Conservation (phyloP, 2,329 filamentous ascomycete species). For the Phyllosticta citrichinensis region DNA sequence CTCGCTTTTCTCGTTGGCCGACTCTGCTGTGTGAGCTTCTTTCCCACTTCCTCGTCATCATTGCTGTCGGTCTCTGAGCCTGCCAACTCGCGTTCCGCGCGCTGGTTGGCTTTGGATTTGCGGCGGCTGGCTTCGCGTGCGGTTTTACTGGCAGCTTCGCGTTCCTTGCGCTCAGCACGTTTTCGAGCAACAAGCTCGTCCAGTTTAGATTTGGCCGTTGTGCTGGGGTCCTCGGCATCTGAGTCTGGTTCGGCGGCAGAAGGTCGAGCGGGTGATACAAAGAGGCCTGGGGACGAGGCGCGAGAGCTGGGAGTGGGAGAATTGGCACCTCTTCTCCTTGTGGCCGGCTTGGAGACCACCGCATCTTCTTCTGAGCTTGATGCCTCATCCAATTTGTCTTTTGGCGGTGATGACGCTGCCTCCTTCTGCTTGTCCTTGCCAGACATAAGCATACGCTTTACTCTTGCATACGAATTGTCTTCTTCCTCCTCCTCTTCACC, state of each 20-base stretch:
- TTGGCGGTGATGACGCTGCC: conserved; percentile 5
- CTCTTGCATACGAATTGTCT: conserved; percentile 31
- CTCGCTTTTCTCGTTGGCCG: conserved; percentile 75
- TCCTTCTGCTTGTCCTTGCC: conserved; percentile 17
- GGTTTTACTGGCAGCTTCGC: conserved; percentile 46
- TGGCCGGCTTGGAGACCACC: conserved; percentile 1
- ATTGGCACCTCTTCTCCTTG: neutral
- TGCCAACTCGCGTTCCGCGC: conserved; percentile 27
- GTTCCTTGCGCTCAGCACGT: conserved; percentile 57
- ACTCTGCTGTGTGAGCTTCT: conserved; percentile 52
- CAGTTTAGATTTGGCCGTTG: conserved; percentile 50
- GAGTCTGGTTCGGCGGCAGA: conserved; percentile 31
- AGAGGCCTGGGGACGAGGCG: conserved; percentile 42
- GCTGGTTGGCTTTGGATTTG: conserved; percentile 8
- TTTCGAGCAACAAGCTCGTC: conserved; percentile 65
- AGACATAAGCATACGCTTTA: conserved; percentile 36
- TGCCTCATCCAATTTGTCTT: conserved; percentile 6
- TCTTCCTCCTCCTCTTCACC: conserved; percentile 19
- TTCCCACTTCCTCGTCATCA: conserved; percentile 45
- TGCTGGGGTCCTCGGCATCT: conserved; percentile 27
- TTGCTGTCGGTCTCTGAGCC: conserved; percentile 30
- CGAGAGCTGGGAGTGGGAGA: conserved; percentile 14
- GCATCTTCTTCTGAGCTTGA: conserved; percentile 12
- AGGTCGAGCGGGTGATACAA: conserved; percentile 41
- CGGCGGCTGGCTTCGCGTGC: conserved; percentile 27